phyloP scores from a whole-genome alignment of 352 stramenopile genomes.

The Nothophytophthora sp. region DNA sequence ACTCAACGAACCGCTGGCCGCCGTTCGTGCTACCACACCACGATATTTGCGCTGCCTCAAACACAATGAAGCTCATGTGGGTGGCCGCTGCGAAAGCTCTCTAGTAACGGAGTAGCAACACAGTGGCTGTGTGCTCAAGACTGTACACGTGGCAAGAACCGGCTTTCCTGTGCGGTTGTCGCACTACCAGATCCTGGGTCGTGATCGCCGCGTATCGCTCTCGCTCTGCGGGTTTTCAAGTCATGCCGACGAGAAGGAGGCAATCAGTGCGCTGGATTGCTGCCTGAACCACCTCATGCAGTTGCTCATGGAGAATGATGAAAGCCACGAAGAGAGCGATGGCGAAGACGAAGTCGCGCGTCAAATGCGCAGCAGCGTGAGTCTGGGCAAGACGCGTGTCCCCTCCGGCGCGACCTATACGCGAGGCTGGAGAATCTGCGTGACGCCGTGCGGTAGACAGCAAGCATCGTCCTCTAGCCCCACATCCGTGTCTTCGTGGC shows the following conservation, averaged over 20 bases:
- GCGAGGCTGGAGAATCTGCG: conserved; percentile 89
- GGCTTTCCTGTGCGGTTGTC: conserved; percentile 86
- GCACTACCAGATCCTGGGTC: conserved; percentile 76
- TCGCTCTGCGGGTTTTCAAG: conserved; percentile 24
- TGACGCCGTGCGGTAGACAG: conserved; percentile 23
- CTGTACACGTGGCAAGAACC: conserved; percentile 79
- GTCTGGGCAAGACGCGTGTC: conserved; percentile 91
- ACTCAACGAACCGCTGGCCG: conserved; percentile 92
- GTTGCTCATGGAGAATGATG: conserved; percentile 19
- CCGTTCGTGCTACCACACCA: conserved; percentile 93
- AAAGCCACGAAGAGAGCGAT: conserved; percentile 8
- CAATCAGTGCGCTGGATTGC: conserved; percentile 22
- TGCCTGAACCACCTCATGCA: conserved; percentile 33
- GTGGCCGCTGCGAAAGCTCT: conserved; percentile 67
- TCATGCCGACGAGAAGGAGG: conserved; percentile 12
- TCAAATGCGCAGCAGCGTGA: conserved; percentile 45
- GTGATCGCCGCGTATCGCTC: conserved; percentile 60
- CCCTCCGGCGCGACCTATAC: conserved; percentile 94
- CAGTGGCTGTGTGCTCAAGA: conserved; percentile 86
- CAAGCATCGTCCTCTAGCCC: conserved; percentile 55
- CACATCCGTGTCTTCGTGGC: conserved; percentile 48
- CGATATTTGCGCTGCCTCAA: conserved; percentile 99
- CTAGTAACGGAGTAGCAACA: conserved; percentile 85
- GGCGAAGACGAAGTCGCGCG: conserved; percentile 25
- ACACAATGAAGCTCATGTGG: conserved; percentile 92